Evolutionary conservation across 805 yeast genomes (phyloP).

Genomic region (Starmerella tilneyi): DNA sequence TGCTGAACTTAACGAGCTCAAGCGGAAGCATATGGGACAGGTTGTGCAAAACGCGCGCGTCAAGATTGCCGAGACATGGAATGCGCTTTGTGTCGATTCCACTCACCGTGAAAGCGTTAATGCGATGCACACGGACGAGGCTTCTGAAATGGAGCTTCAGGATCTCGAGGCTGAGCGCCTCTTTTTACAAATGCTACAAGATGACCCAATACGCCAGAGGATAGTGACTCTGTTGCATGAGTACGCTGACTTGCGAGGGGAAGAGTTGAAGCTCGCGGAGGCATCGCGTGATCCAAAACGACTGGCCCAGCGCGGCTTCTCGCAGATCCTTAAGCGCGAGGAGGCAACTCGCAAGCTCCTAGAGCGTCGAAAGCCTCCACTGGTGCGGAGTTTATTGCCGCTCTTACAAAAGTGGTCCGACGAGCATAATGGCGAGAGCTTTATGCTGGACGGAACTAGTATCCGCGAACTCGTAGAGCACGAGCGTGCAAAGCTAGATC

Average conservation of each 20-base stretch:
- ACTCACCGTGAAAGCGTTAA: not conserved
- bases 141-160: slow-evolving; percentile 1
- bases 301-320: slow-evolving; percentile 18
- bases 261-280: slow-evolving; percentile 52
- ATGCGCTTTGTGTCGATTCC: slow-evolving; percentile 6
- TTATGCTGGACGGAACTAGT: slow-evolving; percentile 31
- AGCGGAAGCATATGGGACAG: slow-evolving; percentile 2
- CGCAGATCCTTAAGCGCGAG: slow-evolving; percentile 48
- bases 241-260: slow-evolving; percentile 27
- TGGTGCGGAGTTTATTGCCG: slow-evolving; percentile 42
- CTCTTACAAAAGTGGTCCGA: slow-evolving; percentile 39
- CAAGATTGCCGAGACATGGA: slow-evolving; percentile 10
- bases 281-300: slow-evolving; percentile 74
- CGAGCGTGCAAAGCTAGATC: not conserved
- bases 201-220: slow-evolving; percentile 8
- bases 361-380: slow-evolving; percentile 55
- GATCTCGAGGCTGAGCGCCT: slow-evolving; percentile 55
- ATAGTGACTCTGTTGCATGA: not conserved
- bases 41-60: not conserved
- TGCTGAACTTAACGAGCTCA: slow-evolving; percentile 3
- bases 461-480: slow-evolving; percentile 17
- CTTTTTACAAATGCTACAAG: slow-evolving; percentile 40
- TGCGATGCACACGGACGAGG: not conserved
- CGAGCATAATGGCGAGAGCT: slow-evolving; percentile 38
- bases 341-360: slow-evolving; percentile 64